Evolutionary conservation across 83 land plant genomes (phyloP).

Genomic region (Thuja plicata): DNA sequence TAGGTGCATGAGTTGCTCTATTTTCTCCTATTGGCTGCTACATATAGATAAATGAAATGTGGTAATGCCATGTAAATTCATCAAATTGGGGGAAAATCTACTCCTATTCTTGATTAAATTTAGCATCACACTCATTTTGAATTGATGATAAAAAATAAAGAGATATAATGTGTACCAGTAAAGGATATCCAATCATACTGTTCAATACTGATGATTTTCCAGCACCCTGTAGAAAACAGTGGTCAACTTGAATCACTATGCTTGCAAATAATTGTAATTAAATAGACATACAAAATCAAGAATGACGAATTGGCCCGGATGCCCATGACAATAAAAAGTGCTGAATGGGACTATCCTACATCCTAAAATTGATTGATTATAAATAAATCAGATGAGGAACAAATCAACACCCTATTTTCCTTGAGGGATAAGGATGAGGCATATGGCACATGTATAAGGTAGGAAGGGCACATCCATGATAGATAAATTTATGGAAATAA

Average conservation of each 20-base stretch:
- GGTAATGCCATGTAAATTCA: not conserved
- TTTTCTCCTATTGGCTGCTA: conserved; percentile 97
- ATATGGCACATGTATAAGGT: too few relatives aligned
- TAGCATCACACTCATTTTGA: not conserved
- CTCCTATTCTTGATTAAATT: not conserved
- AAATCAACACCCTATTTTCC: too few relatives aligned
- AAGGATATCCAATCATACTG: conserved; percentile 94
- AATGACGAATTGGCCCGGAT: not conserved
- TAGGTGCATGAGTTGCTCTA: conserved; percentile 98
- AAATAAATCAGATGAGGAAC: too few relatives aligned
- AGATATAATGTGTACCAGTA: conserved; percentile 43
- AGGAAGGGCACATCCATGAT: too few relatives aligned
- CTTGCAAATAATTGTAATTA: not conserved
- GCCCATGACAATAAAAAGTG: not conserved
- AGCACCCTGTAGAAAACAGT: conserved; percentile 67
- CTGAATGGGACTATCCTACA: not conserved
- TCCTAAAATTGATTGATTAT: not conserved
- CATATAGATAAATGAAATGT: not conserved
- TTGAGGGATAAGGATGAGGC: too few relatives aligned
- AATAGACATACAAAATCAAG: not conserved
- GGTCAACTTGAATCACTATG: not conserved
- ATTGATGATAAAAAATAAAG: not conserved
- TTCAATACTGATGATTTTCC: conserved; percentile 98
- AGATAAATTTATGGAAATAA: too few relatives aligned
- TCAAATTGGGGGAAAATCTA: not conserved